These are phyloP conservation scores for Leccinum griseonigrum DNA, from an alignment of 1,284 basidiomycete genomes.

Conservation along the genomic window DNA sequence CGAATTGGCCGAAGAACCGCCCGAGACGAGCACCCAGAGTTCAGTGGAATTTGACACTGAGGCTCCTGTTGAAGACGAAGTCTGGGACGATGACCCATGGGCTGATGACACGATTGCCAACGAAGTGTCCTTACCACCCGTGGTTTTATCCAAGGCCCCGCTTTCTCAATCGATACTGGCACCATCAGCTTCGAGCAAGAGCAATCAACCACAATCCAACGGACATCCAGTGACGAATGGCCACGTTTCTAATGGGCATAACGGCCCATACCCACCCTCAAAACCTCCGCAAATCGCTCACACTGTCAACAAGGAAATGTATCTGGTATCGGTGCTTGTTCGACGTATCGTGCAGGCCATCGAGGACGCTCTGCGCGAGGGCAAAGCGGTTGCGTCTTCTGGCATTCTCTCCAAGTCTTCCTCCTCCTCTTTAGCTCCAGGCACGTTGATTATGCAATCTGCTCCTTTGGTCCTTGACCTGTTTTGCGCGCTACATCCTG, in stretches of 20 bases:
- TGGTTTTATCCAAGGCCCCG: constrained; percentile 34
- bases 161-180: constrained; percentile 40
- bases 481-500: constrained; percentile 81
- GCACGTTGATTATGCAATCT: constrained; percentile 56
- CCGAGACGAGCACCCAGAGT: neutral
- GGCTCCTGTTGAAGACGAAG: constrained; percentile 32
- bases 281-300: constrained; percentile 12
- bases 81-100: constrained; percentile 69
- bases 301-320: constrained; percentile 48
- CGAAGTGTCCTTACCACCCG: constrained; percentile 20
- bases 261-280: constrained; percentile 15
- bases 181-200: constrained; percentile 42
- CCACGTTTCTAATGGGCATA: constrained; percentile 12
- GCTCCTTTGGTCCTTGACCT: constrained; percentile 75
- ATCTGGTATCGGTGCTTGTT: constrained; percentile 54
- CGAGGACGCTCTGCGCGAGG: constrained; percentile 57
- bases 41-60: constrained; percentile 27
- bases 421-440: constrained; percentile 37
- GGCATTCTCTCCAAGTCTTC: constrained; percentile 44
- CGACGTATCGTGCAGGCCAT: constrained; percentile 60
- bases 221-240: constrained; percentile 30
- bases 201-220: constrained; percentile 42
- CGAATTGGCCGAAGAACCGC: constrained; percentile 23
- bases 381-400: constrained; percentile 53
- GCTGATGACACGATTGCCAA: constrained; percentile 37